Evolutionary conservation across 495 filamentous ascomycete genomes (phyloP).

Genomic region (Durotheca rogersii): DNA sequence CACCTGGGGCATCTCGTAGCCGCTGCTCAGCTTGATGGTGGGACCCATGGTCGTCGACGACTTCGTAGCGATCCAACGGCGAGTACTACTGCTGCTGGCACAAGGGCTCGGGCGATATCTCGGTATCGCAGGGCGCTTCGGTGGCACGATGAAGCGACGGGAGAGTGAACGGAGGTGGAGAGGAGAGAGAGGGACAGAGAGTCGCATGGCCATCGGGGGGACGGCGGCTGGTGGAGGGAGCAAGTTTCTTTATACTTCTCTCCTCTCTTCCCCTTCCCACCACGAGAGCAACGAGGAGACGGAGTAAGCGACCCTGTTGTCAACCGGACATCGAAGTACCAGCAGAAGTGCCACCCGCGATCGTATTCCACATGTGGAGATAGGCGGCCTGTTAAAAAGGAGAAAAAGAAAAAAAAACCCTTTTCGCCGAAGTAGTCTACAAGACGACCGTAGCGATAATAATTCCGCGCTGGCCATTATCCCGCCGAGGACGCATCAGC

Average conservation of each 20-base stretch:
- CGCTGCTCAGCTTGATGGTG: slow-evolving; percentile 75
- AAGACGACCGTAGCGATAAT: too few species aligned
- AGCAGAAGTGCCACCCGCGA: slow-evolving; percentile 13
- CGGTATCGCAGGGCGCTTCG: slow-evolving; percentile 9
- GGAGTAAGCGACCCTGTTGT: slow-evolving; percentile 14
- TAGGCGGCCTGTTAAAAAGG: slow-evolving; percentile 11
- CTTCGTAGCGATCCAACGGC: slow-evolving; percentile 17
- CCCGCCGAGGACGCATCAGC: slow-evolving; percentile 17
- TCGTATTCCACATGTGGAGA: slow-evolving; percentile 20
- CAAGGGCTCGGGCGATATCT: slow-evolving; percentile 11
- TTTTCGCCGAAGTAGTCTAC: slow-evolving; percentile 4
- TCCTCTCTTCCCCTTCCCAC: neutral
- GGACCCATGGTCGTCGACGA: slow-evolving; percentile 48
- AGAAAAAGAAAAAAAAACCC: too few species aligned
- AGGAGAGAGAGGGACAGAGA: slow-evolving; percentile 15
- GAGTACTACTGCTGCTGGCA: neutral
- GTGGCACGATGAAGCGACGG: slow-evolving; percentile 10
- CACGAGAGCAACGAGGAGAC: slow-evolving; percentile 27
- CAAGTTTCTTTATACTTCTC: slow-evolving; percentile 18
- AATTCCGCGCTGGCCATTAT: slow-evolving; percentile 16
- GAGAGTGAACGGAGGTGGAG: slow-evolving; percentile 19
- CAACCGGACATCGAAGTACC: slow-evolving; percentile 15
- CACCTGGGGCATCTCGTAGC: slow-evolving; percentile 84
- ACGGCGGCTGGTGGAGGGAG: slow-evolving; percentile 16
- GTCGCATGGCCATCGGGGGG: slow-evolving; percentile 20